Conservation (phyloP, 1,284 basidiomycete genomes). For the Sanghuangporus baumii region DNA sequence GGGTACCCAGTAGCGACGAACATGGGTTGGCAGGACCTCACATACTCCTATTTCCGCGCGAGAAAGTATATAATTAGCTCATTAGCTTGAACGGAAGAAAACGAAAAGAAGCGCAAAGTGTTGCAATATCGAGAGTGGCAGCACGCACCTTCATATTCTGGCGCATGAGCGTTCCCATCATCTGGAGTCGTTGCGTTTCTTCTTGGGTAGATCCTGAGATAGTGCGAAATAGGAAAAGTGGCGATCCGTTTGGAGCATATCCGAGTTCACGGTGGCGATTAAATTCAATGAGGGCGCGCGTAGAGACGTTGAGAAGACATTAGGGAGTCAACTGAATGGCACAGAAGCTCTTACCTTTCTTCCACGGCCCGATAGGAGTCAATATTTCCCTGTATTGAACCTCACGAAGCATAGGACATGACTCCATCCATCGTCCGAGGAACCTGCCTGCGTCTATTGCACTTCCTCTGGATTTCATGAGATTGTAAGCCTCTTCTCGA, state of each 20-base stretch:
- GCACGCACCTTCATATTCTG: constrained; percentile 17
- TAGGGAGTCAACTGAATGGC: no score
- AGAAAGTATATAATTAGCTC: not conserved
- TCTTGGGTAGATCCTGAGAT: constrained; percentile 9
- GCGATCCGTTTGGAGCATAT: not conserved
- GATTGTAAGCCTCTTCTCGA: constrained; percentile 17
- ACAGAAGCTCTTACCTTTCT: constrained; percentile 11
- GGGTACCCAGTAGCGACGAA: constrained; percentile 18
- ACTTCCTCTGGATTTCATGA: constrained; percentile 15
- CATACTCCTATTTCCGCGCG: constrained; percentile 9
- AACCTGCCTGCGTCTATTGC: constrained; percentile 13
- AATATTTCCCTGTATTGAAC: constrained; percentile 14
- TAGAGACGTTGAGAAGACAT: not conserved
- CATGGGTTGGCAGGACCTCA: constrained; percentile 18
- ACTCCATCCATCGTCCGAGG: constrained; percentile 6
- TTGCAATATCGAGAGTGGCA: not conserved
- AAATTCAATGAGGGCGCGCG: not conserved
- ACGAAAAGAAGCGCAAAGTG: not conserved
- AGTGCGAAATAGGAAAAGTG: not conserved
- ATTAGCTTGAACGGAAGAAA: not conserved
- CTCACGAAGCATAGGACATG: constrained; percentile 14
- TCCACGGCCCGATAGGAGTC: constrained; percentile 21
- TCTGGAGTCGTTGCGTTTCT: constrained; percentile 14
- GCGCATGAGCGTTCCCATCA: constrained; percentile 20
- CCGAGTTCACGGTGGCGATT: not conserved